These are phyloP conservation scores for Orbilia ellipsospora DNA, from an alignment of 2,329 filamentous ascomycete species.

Conservation along the genomic window DNA sequence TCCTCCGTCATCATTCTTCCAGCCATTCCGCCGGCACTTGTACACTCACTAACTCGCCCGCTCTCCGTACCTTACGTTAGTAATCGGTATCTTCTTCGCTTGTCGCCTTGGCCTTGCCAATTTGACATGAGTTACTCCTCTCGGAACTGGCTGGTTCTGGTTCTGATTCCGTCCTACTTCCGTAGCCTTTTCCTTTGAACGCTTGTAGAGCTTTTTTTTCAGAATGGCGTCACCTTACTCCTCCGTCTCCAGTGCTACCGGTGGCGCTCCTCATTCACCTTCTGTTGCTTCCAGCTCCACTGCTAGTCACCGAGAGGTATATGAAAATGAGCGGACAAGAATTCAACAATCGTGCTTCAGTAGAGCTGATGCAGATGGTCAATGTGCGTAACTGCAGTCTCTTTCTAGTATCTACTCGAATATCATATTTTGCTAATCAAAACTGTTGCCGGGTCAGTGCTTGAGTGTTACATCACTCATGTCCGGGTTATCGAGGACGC, in stretches of 20 bases:
- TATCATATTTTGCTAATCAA: neutral
- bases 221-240: conserved; percentile 49
- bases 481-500: conserved; percentile 90
- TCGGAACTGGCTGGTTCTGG: neutral
- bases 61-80: neutral
- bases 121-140: conserved; percentile 16
- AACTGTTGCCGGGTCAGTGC: conserved; percentile 66
- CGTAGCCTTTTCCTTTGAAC: no score
- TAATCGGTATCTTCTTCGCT: neutral
- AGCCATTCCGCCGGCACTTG: neutral
- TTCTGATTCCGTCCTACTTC: neutral
- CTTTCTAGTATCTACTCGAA: conserved; percentile 16
- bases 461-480: conserved; percentile 98
- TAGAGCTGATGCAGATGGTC: conserved; percentile 87
- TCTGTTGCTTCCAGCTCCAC: conserved; percentile 54
- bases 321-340: conserved; percentile 95
- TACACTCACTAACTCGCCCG: neutral
- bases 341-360: conserved; percentile 95
- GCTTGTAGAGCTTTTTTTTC: neutral
- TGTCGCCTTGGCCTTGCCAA: neutral
- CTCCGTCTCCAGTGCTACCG: conserved; percentile 42
- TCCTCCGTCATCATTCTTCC: neutral
- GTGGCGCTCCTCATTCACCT: conserved; percentile 46
- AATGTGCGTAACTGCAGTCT: conserved; percentile 70
- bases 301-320: conserved; percentile 69